These are phyloP conservation scores for Quercus tomentella DNA, from an alignment of 331 rosid species.

Conservation along the genomic window DNA sequence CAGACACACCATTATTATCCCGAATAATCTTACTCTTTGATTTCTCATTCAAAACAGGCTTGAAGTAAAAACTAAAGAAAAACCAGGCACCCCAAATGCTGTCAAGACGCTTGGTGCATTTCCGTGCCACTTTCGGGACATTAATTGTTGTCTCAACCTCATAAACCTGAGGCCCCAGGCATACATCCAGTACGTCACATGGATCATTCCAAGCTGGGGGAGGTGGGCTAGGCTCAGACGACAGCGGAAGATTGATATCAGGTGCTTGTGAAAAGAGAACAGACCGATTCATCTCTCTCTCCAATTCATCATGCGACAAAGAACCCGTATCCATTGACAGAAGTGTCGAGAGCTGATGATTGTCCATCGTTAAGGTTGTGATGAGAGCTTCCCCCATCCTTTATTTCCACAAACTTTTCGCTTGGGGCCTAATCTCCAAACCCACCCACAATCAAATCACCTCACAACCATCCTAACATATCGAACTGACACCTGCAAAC, in stretches of 20 bases:
- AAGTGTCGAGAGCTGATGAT: conserved; percentile 29
- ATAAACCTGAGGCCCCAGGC: conserved; percentile 37
- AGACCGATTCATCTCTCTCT: conserved; percentile 33
- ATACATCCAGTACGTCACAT: conserved; percentile 30
- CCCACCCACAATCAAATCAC: conserved; percentile 10
- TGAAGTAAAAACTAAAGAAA: conserved; percentile 48
- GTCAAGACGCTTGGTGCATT: conserved; percentile 41
- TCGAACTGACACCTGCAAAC: conserved; percentile 2
- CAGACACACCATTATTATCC: conserved; percentile 38
- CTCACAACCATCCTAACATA: conserved; percentile 20
- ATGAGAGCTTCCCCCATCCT: conserved; percentile 45
- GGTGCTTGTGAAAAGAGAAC: conserved; percentile 33
- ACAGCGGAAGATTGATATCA: conserved; percentile 42
- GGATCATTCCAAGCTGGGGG: conserved; percentile 38
- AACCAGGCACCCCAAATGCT: conserved; percentile 49
- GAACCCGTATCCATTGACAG: conserved; percentile 44
- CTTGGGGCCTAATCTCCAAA: conserved; percentile 4
- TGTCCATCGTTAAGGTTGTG: conserved; percentile 39
- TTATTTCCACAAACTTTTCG: background rate
- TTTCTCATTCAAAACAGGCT: conserved; percentile 46
- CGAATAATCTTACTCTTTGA: conserved; percentile 31
- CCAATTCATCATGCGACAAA: conserved; percentile 34
- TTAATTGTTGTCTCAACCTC: conserved; percentile 28
- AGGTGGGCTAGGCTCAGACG: conserved; percentile 43
- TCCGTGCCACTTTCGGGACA: conserved; percentile 33